A percentile compares a stretch with the other conserved stretches of the same genome.
Evolutionary conservation across 495 filamentous ascomycete species (phyloP).

Genomic region (Sporormia fimetaria): DNA sequence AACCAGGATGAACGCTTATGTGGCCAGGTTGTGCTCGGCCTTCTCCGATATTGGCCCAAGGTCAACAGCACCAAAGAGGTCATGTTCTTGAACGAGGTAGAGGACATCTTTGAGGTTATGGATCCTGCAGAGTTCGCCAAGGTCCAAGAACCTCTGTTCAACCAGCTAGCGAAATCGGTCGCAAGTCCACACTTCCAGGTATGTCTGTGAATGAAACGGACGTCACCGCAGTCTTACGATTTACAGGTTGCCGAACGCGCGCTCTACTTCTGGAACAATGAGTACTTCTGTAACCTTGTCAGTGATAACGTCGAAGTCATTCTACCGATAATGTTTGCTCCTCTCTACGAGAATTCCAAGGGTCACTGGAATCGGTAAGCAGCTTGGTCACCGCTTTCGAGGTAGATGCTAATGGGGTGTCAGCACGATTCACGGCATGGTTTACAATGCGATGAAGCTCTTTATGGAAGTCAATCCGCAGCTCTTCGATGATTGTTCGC

Average conservation of each 20-base stretch:
- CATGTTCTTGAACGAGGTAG: slow-evolving; percentile 98
- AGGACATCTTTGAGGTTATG: slow-evolving; percentile 99
- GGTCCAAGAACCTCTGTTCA: slow-evolving; percentile 93
- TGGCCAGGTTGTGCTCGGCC: slow-evolving; percentile 73
- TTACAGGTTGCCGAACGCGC: slow-evolving; percentile 81
- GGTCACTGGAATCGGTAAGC: slow-evolving; percentile 96
- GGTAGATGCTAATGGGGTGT: slow-evolving; percentile 4
- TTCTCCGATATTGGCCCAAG: slow-evolving; percentile 97
- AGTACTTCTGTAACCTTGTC: slow-evolving; percentile 99
- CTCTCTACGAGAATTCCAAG: slow-evolving; percentile 97
- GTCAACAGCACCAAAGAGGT: slow-evolving; percentile 99
- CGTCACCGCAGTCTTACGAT: too few species aligned
- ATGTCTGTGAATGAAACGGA: too few species aligned
- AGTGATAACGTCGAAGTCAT: slow-evolving; percentile 99
- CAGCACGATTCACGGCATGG: slow-evolving; percentile 99
- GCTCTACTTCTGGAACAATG: slow-evolving; percentile 99
- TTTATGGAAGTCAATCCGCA: slow-evolving; percentile 99
- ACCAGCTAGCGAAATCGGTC: slow-evolving; percentile 93
- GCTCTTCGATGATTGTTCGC: slow-evolving; percentile 96
- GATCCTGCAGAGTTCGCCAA: slow-evolving; percentile 97
- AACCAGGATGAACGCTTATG: not conserved
- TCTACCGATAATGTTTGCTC: slow-evolving; percentile 97
- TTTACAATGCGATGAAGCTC: slow-evolving; percentile 99
- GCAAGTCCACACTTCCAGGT: slow-evolving; percentile 98
- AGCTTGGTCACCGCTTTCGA: not conserved